phyloP scores from a whole-genome alignment of 2,329 filamentous ascomycete genomes.

The Alternaria conjuncta region DNA sequence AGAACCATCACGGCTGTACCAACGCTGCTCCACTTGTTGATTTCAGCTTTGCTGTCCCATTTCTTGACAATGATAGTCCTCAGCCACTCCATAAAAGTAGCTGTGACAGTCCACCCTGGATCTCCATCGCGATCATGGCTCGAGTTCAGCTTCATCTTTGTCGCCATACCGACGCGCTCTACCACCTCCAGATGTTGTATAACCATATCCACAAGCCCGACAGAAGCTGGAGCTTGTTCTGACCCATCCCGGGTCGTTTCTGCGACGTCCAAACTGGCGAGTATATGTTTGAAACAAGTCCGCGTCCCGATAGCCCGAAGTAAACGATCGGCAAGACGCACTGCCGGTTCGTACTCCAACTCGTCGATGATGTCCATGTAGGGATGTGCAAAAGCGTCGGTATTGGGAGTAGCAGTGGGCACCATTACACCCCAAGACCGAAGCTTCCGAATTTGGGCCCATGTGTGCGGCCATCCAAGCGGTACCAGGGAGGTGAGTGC shows the following conservation, averaged over 20 bases:
- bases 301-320: conserved; percentile 58
- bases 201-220: conserved; percentile 25
- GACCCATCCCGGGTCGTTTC: background rate
- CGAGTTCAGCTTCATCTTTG: conserved; percentile 27
- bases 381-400: conserved; percentile 36
- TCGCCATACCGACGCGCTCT: conserved; percentile 28
- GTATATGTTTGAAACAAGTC: conserved; percentile 57
- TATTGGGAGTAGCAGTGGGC: conserved; percentile 23
- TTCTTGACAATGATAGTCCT: conserved; percentile 76
- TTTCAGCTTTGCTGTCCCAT: conserved; percentile 78
- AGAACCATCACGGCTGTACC: conserved; percentile 80
- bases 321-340: conserved; percentile 58
- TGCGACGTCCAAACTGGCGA: conserved; percentile 34
- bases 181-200: conserved; percentile 34
- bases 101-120: conserved; percentile 46
- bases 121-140: conserved; percentile 24
- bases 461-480: conserved; percentile 38
- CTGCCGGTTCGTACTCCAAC: conserved; percentile 59
- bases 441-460: conserved; percentile 47
- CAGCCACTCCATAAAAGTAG: conserved; percentile 69
- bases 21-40: conserved; percentile 73
- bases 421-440: conserved; percentile 47
- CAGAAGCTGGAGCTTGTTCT: background rate
- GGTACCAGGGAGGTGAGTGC: conserved; percentile 47
- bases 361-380: conserved; percentile 49